Conservation (phyloP, 805 yeast genomes). For the Blastobotrys attinorum region DNA sequence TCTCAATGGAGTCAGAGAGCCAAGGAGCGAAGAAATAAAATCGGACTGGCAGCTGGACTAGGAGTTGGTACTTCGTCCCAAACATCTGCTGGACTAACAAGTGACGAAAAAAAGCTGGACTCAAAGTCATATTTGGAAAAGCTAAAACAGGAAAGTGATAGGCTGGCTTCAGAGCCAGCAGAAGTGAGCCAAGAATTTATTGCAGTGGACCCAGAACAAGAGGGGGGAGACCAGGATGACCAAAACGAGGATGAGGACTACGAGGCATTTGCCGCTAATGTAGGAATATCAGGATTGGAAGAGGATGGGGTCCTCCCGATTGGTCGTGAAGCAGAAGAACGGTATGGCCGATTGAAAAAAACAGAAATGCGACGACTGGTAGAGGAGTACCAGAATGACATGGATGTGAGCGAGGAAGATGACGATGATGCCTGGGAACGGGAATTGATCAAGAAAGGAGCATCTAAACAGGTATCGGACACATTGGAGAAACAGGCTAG, state of each 20-base stretch:
- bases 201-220: constrained; percentile 8
- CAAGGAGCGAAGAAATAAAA: too few species aligned
- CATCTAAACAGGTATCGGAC: background rate
- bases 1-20: too few species aligned
- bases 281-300: background rate
- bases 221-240: constrained; percentile 8
- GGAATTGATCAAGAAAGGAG: background rate
- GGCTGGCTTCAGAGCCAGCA: background rate
- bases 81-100: too few species aligned
- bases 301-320: constrained; percentile 2
- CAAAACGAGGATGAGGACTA: background rate
- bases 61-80: too few species aligned
- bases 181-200: constrained; percentile 6
- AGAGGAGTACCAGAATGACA: background rate
- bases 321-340: background rate
- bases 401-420: background rate
- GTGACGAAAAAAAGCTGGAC: too few species aligned
- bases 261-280: background rate
- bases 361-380: constrained; percentile 1
- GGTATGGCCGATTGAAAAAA: background rate
- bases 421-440: background rate
- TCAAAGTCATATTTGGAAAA: background rate
- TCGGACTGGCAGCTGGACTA: too few species aligned
- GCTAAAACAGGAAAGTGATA: background rate
- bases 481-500: background rate